phyloP scores from a whole-genome alignment of 1,139 yeast species.

The Candida tetrigidarum region DNA sequence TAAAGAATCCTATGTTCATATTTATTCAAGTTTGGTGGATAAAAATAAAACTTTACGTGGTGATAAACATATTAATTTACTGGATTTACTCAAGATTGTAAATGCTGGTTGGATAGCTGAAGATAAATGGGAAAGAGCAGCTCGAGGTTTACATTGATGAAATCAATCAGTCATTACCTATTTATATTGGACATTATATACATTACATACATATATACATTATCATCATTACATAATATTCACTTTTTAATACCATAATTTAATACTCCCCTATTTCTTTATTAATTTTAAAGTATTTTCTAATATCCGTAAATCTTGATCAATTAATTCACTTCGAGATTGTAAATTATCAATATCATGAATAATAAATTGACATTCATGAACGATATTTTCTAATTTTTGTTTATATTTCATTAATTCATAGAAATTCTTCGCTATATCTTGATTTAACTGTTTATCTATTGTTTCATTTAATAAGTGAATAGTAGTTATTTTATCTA shows the following conservation, averaged over 20 bases:
- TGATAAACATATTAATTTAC: slow-evolving; percentile 57
- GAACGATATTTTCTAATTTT: slow-evolving; percentile 24
- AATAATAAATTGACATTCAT: slow-evolving; percentile 20
- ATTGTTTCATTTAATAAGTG: slow-evolving; percentile 45
- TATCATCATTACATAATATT: not conserved
- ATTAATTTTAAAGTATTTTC: slow-evolving; percentile 38
- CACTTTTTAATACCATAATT: not conserved
- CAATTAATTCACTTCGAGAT: slow-evolving; percentile 43
- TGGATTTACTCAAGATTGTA: slow-evolving; percentile 61
- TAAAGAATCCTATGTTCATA: slow-evolving; percentile 53
- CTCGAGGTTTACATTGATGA: slow-evolving; percentile 42
- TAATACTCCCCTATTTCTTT: slow-evolving; percentile 11
- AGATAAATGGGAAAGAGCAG: slow-evolving; percentile 66
- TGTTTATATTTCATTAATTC: slow-evolving; percentile 26
- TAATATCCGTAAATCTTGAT: slow-evolving; percentile 51
- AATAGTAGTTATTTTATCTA: slow-evolving; percentile 50
- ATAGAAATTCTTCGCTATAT: slow-evolving; percentile 30
- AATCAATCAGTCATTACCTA: too few species aligned
- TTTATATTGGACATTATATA: too few species aligned
- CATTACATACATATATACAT: not conserved
- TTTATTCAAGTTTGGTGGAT: slow-evolving; percentile 61
- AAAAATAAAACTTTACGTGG: slow-evolving; percentile 57
- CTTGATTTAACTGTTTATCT: slow-evolving; percentile 26
- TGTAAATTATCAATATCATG: slow-evolving; percentile 42
- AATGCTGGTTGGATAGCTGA: slow-evolving; percentile 74